Evolutionary conservation across 2,329 filamentous ascomycete species (phyloP), one percentile per base, ranked within the genome.

Genomic region (Didymella lethalis): DNA sequence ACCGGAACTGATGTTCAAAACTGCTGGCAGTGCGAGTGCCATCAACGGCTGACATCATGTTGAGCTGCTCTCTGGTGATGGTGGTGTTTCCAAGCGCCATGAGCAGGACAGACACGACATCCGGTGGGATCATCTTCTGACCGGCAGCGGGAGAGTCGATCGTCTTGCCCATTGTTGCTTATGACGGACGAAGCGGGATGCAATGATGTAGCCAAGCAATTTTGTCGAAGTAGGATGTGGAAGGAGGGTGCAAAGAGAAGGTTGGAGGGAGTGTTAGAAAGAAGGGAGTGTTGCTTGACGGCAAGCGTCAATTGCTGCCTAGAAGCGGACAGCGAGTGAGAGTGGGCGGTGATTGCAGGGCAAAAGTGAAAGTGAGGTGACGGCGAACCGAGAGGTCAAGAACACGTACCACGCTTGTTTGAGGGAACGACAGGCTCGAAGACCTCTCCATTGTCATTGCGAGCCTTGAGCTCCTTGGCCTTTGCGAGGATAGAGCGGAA

Each of bases 1-100:
- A 32, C 38, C 70, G 69, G 47, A 75, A 71, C 18, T 67, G 54
- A 40, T 75, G 72, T 49, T 75, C 44, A 36, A 73, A 74, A 26
- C 54, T 61, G 16, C 34, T 60, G 1, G 68, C 64, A 0, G 73
- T 73, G 4, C 60, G 61, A 1, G 36, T 64, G 32, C 70, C 68
- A 50, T 75, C 70, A 4, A 75, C 49, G 0, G 72, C 62, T 6
- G 48, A 59, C 72, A 75, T 74, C 57, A 73, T 65, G 6, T 73
- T 63, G 18, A 68, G 71, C n/a, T 69, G 64, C 7, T 54, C 36
- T 10, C 23, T 66, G 20, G 57, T 54, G 41, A 74, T 63, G 14
- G 57, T 59, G 6, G 61, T 64, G 3, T 16, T 64, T 38, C 66
- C 72, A 6, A 63, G 50, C 12, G 68, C 64, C 56, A 65, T 66